Evolutionary conservation across 1,284 basidiomycete species (phyloP).

Genomic region (Tetrapyrgos nigripes): DNA sequence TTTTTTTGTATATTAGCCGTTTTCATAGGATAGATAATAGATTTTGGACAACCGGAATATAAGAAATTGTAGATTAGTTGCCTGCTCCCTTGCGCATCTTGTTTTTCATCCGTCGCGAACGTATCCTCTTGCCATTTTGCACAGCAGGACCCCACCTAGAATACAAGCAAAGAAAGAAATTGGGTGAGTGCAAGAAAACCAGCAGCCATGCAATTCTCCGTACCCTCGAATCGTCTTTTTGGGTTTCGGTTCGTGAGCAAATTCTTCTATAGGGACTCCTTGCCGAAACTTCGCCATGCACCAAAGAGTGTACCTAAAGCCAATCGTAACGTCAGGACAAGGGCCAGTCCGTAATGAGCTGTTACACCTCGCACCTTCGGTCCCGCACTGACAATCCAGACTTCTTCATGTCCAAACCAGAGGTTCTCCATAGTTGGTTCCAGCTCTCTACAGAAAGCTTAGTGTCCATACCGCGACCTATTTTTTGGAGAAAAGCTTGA

Average conservation of each 20-base stretch:
- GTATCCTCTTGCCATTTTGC: conserved; percentile 78
- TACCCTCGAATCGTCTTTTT: conserved; percentile 83
- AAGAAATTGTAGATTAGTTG: too few relatives aligned
- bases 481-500: conserved; percentile 71
- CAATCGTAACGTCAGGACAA: conserved; percentile 10
- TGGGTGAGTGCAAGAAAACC: not conserved
- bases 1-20: conserved; percentile 1
- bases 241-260: conserved; percentile 67
- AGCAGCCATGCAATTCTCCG: conserved; percentile 32
- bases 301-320: conserved; percentile 78
- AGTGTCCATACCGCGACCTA: conserved; percentile 69
- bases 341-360: not conserved
- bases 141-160: conserved; percentile 54
- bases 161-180: conserved; percentile 50
- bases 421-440: conserved; percentile 69
- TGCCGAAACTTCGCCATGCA: conserved; percentile 80
- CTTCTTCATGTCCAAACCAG: conserved; percentile 64
- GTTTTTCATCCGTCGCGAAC: conserved; percentile 56
- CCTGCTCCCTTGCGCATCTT: conserved; percentile 1
- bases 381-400: conserved; percentile 71
- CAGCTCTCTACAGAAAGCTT: conserved; percentile 65
- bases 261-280: conserved; percentile 58
- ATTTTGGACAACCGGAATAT: not conserved
- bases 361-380: conserved; percentile 56
- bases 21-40: not conserved